Evolutionary conservation across 2,329 filamentous ascomycete species (phyloP), one percentile per base, ranked within the genome.

Genomic region (Clathrospora elynae): DNA sequence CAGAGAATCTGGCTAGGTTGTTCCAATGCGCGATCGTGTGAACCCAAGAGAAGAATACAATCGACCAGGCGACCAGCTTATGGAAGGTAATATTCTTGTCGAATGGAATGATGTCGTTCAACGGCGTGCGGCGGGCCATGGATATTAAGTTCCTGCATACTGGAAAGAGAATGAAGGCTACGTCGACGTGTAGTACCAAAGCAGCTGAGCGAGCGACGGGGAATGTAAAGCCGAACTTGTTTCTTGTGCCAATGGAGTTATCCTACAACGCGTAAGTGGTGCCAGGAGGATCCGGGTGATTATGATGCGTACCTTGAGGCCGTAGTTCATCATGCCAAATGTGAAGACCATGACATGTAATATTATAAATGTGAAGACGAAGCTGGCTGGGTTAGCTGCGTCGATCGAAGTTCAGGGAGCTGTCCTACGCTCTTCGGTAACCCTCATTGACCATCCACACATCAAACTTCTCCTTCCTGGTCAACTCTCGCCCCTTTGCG

Each of bases 1-100:
- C 80, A 3, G 88, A 81, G 45, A 90, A 82, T 71, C 86, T 85
- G 13, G 85, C 88, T 61, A 91, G 85, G 74, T 93, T 93, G 76
- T 88, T 87, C 87, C 87, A 91, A 72, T 93, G 88, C 19, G 88
- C 86, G 61, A 92, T 83, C 12, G 87, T 91, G 72, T 93, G 89
- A 1, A 92, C 81, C 85, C 87, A 90, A 9, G 88, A 88, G 71
- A 88, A 95, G 73, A 92, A 90, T 55, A 93, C 85, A 61, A 95
- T 90, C 16, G 88, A 90, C 87, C 88, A 93, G 5, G 87, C 88
- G 17, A 87, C 88, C 34, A 79, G 83, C 73, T 89, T 92, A 75
- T 93, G 88, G 72, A 93, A 92, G 30, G 87, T 88, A 68, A 91
- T 90, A 73, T 91, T 90, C 78, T 90, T 91, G 74, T 90, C 87